Evolutionary conservation across 257 asterid species (phyloP).

Genomic region (Ballota nigra): DNA sequence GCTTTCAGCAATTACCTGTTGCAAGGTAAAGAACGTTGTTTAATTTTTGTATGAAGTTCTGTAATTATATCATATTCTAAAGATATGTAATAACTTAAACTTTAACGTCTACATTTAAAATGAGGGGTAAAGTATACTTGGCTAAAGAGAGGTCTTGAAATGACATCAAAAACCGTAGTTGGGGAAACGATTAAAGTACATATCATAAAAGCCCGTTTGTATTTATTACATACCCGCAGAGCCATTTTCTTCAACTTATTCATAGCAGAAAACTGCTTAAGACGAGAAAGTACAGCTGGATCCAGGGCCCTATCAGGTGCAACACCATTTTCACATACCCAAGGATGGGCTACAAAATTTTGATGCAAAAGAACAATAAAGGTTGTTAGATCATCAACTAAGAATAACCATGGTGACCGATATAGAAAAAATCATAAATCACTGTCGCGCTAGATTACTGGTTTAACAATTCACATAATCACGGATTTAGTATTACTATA

Average conservation of each 20-base stretch:
- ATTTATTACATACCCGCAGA: conserved; percentile 50
- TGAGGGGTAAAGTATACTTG: no score
- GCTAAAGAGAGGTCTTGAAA: conserved; percentile 1
- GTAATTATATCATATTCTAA: conserved; percentile 22
- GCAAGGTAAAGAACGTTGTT: conserved; percentile 15
- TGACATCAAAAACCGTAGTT: neutral
- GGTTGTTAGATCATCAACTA: conserved; percentile 6
- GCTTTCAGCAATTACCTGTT: conserved; percentile 93
- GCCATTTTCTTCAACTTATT: conserved; percentile 88
- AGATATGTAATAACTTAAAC: neutral
- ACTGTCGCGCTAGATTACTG: neutral
- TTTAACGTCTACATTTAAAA: no score
- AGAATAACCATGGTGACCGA: neutral
- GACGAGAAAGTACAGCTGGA: conserved; percentile 86
- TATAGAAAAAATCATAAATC: neutral
- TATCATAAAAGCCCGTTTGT: neutral
- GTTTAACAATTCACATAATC: neutral
- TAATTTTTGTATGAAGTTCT: neutral
- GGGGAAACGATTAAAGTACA: neutral
- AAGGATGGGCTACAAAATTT: conserved; percentile 61
- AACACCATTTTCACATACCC: conserved; percentile 68
- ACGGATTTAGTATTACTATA: neutral
- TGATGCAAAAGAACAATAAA: neutral
- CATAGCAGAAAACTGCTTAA: conserved; percentile 90
- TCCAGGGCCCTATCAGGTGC: conserved; percentile 87